phyloP scores from a whole-genome alignment of 2,329 filamentous ascomycete species.

The Herpotrichia juniperi region DNA sequence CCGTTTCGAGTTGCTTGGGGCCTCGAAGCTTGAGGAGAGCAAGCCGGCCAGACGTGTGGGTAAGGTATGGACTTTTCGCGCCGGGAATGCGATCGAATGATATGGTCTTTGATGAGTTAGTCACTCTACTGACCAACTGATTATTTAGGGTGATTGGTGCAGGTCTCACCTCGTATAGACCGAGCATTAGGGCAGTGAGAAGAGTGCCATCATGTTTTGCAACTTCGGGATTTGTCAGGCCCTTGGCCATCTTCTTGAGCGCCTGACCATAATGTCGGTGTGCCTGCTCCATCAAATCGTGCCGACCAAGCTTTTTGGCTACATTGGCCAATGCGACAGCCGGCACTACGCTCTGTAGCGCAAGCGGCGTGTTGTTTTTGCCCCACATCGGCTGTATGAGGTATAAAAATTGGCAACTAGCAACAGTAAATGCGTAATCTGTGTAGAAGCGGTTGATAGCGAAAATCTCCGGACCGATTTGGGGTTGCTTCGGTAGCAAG shows the following conservation, averaged over 20 bases:
- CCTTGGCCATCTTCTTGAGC: not conserved
- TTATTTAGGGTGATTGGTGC: not conserved
- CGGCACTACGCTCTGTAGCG: slow-evolving; percentile 6
- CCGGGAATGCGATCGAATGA: not conserved
- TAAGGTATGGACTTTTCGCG: not conserved
- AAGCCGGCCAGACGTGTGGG: slow-evolving; percentile 5
- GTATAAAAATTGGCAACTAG: slow-evolving; percentile 10
- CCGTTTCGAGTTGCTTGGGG: slow-evolving; percentile 7
- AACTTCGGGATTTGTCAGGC: not conserved
- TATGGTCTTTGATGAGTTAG: not conserved
- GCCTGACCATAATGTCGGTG: slow-evolving; percentile 7
- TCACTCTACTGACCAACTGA: not conserved
- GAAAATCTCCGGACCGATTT: slow-evolving; percentile 9
- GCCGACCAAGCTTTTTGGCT: slow-evolving; percentile 5
- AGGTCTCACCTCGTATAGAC: slow-evolving; percentile 7
- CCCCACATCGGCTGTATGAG: slow-evolving; percentile 1
- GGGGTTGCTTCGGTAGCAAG: slow-evolving; percentile 4
- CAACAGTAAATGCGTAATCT: slow-evolving; percentile 9
- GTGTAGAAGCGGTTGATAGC: slow-evolving; percentile 9
- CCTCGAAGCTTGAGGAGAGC: slow-evolving; percentile 8
- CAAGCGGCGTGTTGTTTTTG: not conserved
- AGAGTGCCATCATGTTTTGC: slow-evolving; percentile 8
- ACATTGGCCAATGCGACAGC: slow-evolving; percentile 8
- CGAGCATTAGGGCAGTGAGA: slow-evolving; percentile 6
- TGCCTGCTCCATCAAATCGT: slow-evolving; percentile 8